These are phyloP conservation scores for Trichosporon faecale DNA, from an alignment of 1,284 basidiomycete genomes.

Conservation along the genomic window DNA sequence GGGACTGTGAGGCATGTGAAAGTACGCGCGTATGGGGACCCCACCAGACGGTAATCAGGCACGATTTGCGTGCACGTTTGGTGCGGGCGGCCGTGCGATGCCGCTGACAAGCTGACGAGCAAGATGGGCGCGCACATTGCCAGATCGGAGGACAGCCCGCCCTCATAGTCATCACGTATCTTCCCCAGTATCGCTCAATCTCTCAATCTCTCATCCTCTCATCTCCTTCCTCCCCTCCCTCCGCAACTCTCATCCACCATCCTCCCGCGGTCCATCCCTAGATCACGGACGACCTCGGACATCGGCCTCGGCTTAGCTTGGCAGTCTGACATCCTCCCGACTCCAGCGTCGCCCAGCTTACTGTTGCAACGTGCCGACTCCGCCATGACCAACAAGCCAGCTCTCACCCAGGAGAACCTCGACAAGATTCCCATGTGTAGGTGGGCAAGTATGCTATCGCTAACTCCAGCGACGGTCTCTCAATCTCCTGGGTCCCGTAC, in stretches of 20 bases:
- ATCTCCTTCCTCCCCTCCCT: not conserved
- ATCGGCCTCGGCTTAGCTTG: not conserved
- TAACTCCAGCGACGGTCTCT: conserved; percentile 15
- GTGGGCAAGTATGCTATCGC: not conserved
- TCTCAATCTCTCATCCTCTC: not conserved
- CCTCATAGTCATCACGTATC: not conserved
- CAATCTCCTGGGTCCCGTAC: conserved; percentile 28
- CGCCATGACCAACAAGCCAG: conserved; percentile 28
- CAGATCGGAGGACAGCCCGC: not conserved
- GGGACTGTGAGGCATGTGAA: not conserved
- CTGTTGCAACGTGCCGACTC: conserved; percentile 4
- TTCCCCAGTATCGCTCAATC: too few relatives aligned
- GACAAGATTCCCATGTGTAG: conserved; percentile 33
- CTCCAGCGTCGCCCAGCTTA: conserved; percentile 3
- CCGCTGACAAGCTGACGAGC: not conserved
- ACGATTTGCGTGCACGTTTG: conserved; percentile 1
- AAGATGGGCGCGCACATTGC: not conserved
- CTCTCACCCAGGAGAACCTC: conserved; percentile 43
- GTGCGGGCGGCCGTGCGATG: conserved; percentile 7
- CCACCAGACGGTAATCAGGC: not conserved
- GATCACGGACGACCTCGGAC: not conserved
- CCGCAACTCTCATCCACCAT: not conserved
- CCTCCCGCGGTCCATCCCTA: not conserved
- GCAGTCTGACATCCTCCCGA: not conserved
- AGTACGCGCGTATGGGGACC: not conserved